A percentile compares a stretch with the other conserved stretches of the same genome.
Evolutionary conservation across 257 asterid genomes (phyloP).

Genomic region (Salvia splendens): DNA sequence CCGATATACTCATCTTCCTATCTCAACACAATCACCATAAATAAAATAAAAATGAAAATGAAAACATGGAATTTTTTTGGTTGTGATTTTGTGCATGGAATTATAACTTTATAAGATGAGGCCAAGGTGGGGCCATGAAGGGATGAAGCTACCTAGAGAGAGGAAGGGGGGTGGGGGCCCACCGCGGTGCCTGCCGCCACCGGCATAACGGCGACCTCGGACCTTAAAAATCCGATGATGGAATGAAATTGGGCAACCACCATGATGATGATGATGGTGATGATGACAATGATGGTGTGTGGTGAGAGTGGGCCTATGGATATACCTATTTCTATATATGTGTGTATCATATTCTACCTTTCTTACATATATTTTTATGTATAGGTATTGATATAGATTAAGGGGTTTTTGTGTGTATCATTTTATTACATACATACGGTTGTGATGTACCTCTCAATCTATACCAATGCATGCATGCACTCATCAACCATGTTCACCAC

Average conservation of each 20-base stretch:
- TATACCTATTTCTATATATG: neutral
- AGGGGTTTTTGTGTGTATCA: neutral
- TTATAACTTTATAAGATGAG: conserved; percentile 29
- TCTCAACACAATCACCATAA: too few relatives aligned
- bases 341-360: neutral
- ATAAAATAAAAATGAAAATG: too few relatives aligned
- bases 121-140: conserved; percentile 24
- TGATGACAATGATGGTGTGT: conserved; percentile 38
- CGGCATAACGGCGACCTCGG: conserved; percentile 45
- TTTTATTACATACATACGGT: neutral
- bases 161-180: conserved; percentile 25
- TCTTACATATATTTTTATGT: neutral
- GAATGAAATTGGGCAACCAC: conserved; percentile 41
- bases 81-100: conserved; percentile 25
- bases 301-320: conserved; percentile 24
- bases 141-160: conserved; percentile 24
- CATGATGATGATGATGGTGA: conserved; percentile 30
- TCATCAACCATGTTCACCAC: neutral
- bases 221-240: conserved; percentile 44
- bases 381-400: neutral
- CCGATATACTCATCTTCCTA: conserved; percentile 46
- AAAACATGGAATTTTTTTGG: too few relatives aligned
- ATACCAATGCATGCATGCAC: conserved; percentile 22
- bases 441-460: neutral
- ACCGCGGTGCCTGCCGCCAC: conserved; percentile 39